Percentiles rank a stretch among this genome's conserved stretches.
Evolutionary conservation across 2,329 filamentous ascomycete species (phyloP).

Genomic region (Aspergillus carbonarius): DNA sequence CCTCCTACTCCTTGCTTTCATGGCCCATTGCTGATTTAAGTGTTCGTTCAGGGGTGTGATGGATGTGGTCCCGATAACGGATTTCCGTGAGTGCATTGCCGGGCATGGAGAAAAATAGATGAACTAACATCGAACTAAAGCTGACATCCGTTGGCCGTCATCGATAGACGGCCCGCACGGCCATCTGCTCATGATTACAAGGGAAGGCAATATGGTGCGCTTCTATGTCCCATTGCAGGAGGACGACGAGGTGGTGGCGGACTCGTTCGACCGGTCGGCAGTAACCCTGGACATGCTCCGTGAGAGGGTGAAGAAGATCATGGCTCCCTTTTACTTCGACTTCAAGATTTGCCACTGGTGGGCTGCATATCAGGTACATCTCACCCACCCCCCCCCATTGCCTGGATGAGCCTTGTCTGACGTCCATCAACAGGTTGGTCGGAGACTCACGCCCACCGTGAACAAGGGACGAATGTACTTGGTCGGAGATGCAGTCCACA

Average conservation of each 20-base stretch:
- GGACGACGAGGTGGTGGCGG: not conserved
- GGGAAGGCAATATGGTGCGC: constrained; percentile 48
- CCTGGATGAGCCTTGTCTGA: not conserved
- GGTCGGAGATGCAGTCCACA: constrained; percentile 13
- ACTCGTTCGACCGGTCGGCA: constrained; percentile 7
- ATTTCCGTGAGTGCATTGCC: constrained; percentile 47
- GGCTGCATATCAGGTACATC: constrained; percentile 11
- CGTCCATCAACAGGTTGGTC: constrained; percentile 4
- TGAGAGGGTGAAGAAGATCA: constrained; percentile 5
- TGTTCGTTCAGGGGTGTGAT: constrained; percentile 34
- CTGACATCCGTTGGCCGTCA: constrained; percentile 58
- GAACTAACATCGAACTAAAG: constrained; percentile 14
- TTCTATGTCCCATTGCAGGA: constrained; percentile 12
- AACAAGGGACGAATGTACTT: constrained; percentile 12
- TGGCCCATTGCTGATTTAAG: not conserved
- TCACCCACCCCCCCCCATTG: not conserved
- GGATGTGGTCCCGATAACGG: constrained; percentile 53
- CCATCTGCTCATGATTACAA: constrained; percentile 62
- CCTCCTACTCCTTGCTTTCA: not conserved
- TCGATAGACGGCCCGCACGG: constrained; percentile 54
- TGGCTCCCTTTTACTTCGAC: constrained; percentile 7
- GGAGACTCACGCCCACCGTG: constrained; percentile 9
- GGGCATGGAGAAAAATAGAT: not conserved
- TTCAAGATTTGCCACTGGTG: constrained; percentile 17
- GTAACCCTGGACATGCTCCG: constrained; percentile 10